Evolutionary conservation across 129 eudicot species (phyloP), one percentile per base, ranked within the genome.

Genomic region (Helianthus tuberosus): DNA sequence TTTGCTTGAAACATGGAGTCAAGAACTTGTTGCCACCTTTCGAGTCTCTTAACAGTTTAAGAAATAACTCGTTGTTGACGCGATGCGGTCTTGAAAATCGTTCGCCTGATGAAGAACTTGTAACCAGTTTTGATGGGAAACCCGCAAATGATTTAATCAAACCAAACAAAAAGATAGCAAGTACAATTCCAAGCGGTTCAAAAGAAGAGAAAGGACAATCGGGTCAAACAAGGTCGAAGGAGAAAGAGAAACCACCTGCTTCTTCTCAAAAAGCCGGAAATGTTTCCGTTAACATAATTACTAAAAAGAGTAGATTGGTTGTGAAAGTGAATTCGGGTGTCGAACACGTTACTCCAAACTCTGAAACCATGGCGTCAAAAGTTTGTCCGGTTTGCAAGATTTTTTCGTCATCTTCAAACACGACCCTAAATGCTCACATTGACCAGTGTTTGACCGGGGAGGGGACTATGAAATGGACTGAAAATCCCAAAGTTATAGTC

Each of bases 401-500:
- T 8, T 93, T 93, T 66, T 75, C 98, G 7, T 93, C 97, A 16
- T 88, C 97, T 32, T 93, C 98, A 0, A 90, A 90, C 79, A 93
- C 97, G n/a, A 90, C 98, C 2, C 73, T 93, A 82, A 93, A 93
- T 79, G 98, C 98, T 27, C 98, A 93, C 64, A 93, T 93, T 36
- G 97, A 93, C 77, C 97, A 93, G 62, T 93, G 98, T 78, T 87
- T 93, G 77, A 86, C 93, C 36, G 89, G 86, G 47, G 89, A 90
- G 69, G 82, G 91, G 36, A 52, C 82, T 13, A 46, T 75, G 67
- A 83, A 73, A 71, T 86, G 91, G 91, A 69, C 84, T 0, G 62
- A 78, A 5, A 77, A 75, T 79, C 46, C 97, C 13, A 81, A 77
- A 75, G 83, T 71, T 54, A 49, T 81, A 61, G 74, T 79, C 71